phyloP scores from a whole-genome alignment of 1,139 yeast genomes.

The Kodamaea alishanica region DNA sequence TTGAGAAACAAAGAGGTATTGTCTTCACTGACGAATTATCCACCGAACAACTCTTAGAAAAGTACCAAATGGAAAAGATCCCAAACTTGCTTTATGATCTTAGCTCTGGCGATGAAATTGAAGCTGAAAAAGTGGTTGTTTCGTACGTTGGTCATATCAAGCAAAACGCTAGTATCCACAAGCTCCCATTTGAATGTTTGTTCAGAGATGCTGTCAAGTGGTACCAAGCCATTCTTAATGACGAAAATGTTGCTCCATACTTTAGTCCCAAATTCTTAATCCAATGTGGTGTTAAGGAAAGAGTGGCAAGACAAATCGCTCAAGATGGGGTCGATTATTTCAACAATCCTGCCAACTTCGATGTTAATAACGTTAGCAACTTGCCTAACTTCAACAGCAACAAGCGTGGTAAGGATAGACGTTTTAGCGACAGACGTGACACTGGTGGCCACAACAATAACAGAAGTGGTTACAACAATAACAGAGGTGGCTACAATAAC shows the following conservation, averaged over 20 bases:
- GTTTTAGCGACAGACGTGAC: slow-evolving; percentile 10
- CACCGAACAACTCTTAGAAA: slow-evolving; percentile 6
- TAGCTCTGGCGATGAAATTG: slow-evolving; percentile 11
- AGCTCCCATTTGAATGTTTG: slow-evolving; percentile 9
- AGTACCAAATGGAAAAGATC: slow-evolving; percentile 7
- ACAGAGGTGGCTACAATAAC: slow-evolving; percentile 9
- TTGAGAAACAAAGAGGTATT: slow-evolving; percentile 48
- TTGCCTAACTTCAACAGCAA: slow-evolving; percentile 1
- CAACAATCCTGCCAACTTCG: slow-evolving; percentile 8
- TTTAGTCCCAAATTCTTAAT: slow-evolving; percentile 5
- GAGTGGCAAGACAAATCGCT: slow-evolving; percentile 4
- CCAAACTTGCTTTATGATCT: slow-evolving; percentile 11
- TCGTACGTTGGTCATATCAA: slow-evolving; percentile 9
- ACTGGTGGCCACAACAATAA: slow-evolving; percentile 8
- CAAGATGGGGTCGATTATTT: slow-evolving; percentile 9
- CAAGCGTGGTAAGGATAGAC: slow-evolving; percentile 10
- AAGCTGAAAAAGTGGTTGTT: slow-evolving; percentile 11
- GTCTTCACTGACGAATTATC: slow-evolving; percentile 39
- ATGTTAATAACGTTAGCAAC: background rate
- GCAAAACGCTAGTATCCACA: slow-evolving; percentile 6
- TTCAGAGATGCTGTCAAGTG: slow-evolving; percentile 9
- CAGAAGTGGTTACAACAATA: slow-evolving; percentile 10
- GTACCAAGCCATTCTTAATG: slow-evolving; percentile 7
- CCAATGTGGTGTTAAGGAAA: slow-evolving; percentile 7
- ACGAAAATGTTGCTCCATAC: slow-evolving; percentile 4